Base-by-base conservation (phyloP, 129 eudicot genomes). In the Kitagawia praeruptora region DNA sequence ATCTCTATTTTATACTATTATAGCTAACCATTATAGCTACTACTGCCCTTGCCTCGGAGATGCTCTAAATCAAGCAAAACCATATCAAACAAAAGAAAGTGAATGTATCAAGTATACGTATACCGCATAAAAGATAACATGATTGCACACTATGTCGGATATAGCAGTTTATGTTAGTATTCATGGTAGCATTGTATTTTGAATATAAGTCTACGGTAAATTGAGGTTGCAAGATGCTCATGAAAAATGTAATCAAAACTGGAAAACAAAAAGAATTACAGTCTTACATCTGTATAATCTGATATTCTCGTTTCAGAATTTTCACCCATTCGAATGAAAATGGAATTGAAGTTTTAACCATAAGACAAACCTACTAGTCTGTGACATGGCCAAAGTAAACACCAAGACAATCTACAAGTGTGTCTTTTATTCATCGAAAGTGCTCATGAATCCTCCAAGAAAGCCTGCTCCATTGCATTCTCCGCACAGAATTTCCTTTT, bases 391-490 rank as follows among this genome's bases (percentile, higher is more conserved):
- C 51, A 72, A 39, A 41, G 44, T 6, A 72, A 72, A 41, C 21
- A 42, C 27, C 0, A 40, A 28, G 19, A 46, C 75, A 70, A 18
- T 39, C 18, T 61, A n/a, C 37, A 61, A 61, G 4, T 61, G 28
- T 25, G 69, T 25, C 69, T 67, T 38, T 70, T 5, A 70, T 70
- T 70, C 75, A 19, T 83, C 86, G 23, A 40, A 51, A 25, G 86
- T 83, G 78, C 86, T 83, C 83, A 83, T 83, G 77, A 83, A 83
- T 75, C 86, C 86, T n/a, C 86, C 86, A 39, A 66, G 48, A 54
- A 80, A 79, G 12, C 80, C 82, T 9, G 80, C 86, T 74, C 86
- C 86, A 42, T 83, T 83, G 47, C 86, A 83, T 15, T 83, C 76
- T 46, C 77, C 61, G 21, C 77, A 74, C 40, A 74, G 45, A 46